phyloP scores from a whole-genome alignment of 495 filamentous ascomycete species.

The Aspergillus baeticus region DNA sequence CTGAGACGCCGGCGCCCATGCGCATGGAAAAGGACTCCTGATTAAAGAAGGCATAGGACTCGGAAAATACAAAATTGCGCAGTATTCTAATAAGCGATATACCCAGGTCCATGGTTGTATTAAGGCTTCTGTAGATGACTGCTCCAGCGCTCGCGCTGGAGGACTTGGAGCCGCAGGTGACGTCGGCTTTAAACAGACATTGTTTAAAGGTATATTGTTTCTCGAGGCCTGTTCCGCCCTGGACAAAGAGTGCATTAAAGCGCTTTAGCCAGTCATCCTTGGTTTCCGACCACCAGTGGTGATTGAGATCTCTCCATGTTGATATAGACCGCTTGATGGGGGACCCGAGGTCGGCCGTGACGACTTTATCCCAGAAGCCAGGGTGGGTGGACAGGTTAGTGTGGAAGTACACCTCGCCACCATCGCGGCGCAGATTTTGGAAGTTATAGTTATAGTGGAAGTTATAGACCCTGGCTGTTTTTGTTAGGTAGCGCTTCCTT shows the following conservation, averaged over 20 bases:
- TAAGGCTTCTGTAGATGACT: background rate
- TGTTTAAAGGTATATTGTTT: background rate
- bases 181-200: background rate
- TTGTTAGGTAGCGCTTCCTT: background rate
- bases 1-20: background rate
- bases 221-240: background rate
- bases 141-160: background rate
- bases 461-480: background rate
- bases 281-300: background rate
- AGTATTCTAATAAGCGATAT: slow-evolving; percentile 2
- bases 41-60: background rate
- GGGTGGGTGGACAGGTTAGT: slow-evolving; percentile 4
- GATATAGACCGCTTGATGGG: background rate
- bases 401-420: slow-evolving; percentile 3
- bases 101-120: slow-evolving; percentile 5
- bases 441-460: slow-evolving; percentile 7
- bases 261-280: background rate
- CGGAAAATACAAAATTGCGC: background rate
- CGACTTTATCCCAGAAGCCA: background rate
- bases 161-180: background rate
- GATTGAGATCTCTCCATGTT: background rate
- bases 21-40: background rate
- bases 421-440: background rate
- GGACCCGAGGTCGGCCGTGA: background rate
- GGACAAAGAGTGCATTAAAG: background rate